Evolutionary conservation across 148 eudicot species (phyloP), one percentile per base, ranked within the genome.

Genomic region (Salicornia ramosissima): DNA sequence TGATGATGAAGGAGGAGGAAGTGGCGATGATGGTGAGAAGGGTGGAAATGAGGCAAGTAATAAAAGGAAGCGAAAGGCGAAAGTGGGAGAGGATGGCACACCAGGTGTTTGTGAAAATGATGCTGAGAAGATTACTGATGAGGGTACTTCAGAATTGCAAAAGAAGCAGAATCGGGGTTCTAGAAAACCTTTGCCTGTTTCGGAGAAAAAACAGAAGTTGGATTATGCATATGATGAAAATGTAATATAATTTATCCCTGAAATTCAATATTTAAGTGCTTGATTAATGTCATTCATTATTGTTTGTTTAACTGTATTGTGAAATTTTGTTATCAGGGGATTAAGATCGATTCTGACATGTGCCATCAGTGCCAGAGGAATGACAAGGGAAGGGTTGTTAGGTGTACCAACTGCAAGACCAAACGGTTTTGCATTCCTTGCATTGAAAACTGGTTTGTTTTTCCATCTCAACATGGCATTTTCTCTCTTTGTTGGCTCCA

Each of bases 341-440:
- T 75, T 46, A 65, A 47, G 40, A 59, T 53, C 15, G 82, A 80
- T 57, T 82, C 84, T 4, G 65, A 68, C 19, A 79, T 77, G 82
- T 86, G 87, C 66, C 89, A 86, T 51, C 89, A 83, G 52, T 86
- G 89, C 70, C 89, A 85, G 57, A 82, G 85, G 79, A 79, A 70
- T 69, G 85, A 83, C 62, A 86, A 81, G 67, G 86, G 80, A 26
- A 64, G 78, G 43, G 87, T 84, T 10, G 82, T 85, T n/a, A 59
- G 82, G 50, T 85, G 88, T 69, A 76, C 78, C 43, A 45, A 45
- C 6, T 85, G 88, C 71, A 70, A 74, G 53, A 71, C 50, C n/a
- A 85, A 85, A 60, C 72, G 84, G 33, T 85, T 67, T 69, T 85
- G 88, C 28, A 26, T 74, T 59, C 71, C 81, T n/a, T 85, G 88